Percentiles rank a stretch among this genome's conserved stretches.
Conservation (phyloP, 192 early-diverging fungal species). For the Gamsiella multidivaricata region DNA sequence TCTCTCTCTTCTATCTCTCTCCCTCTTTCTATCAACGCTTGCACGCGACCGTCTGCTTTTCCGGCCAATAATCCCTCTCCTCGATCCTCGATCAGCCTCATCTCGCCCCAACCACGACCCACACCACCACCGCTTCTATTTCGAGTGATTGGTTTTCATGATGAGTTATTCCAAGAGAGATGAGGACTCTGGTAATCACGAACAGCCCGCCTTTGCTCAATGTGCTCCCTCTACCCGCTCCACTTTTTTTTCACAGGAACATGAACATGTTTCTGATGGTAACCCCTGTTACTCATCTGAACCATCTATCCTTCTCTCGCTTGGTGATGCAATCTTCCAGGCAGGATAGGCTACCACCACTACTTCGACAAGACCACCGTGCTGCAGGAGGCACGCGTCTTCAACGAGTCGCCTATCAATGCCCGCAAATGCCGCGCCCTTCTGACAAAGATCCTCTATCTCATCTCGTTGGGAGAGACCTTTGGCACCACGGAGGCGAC, state of each 20-base stretch:
- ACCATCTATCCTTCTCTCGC: no score
- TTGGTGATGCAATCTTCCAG: no score
- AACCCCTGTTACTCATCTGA: no score
- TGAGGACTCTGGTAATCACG: conserved; percentile 69
- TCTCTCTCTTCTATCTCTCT: neutral
- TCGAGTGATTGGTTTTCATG: conserved; percentile 27
- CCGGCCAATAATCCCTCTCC: neutral
- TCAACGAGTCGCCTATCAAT: conserved; percentile 97
- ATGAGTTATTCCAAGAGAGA: conserved; percentile 76
- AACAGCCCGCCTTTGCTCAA: neutral
- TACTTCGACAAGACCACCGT: conserved; percentile 93
- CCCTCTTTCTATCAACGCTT: neutral
- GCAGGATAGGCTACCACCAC: conserved; percentile 84
- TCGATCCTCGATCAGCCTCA: conserved; percentile 1
- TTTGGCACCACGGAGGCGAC: conserved; percentile 97
- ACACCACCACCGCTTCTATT: neutral
- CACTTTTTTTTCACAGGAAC: no score
- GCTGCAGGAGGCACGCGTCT: conserved; percentile 95
- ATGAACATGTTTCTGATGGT: no score
- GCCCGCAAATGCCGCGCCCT: conserved; percentile 92
- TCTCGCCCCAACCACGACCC: neutral
- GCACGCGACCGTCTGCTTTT: conserved; percentile 1
- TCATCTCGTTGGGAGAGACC: conserved; percentile 89
- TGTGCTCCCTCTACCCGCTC: neutral
- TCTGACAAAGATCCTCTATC: conserved; percentile 93